Evolutionary conservation across 805 yeast species (phyloP), one percentile per base, ranked within the genome.

Genomic region (Blastobotrys chiropterorum): DNA sequence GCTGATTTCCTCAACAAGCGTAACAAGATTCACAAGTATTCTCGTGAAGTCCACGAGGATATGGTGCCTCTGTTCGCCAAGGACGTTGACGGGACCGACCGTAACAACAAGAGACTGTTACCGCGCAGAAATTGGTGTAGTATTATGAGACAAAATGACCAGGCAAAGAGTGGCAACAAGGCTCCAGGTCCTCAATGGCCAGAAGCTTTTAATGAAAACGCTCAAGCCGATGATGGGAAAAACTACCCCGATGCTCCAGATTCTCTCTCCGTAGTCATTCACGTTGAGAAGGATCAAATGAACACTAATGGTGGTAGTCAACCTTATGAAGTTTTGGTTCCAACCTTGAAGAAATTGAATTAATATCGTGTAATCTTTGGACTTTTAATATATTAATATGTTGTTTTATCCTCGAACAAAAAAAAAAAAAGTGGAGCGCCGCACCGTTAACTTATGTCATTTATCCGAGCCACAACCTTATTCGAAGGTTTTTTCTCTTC

Each of bases 301-400:
- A 74, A 79, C 53, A 56, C 69, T 0, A 65, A 71, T 2, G 80
- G 86, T 26, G 67, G 73, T 26, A 82, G 92, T 0, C 73, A 74
- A 21, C 83, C 74, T 39, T 90, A 88, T 67, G 85, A 84, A 60
- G 66, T 88, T 44, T 69, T 83, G 49, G 79, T 90, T 53, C 97
- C 97, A 21, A 15, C 47, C 38, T 19, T 44, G 34, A 26, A n/a
- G n/a, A n/a, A 26, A 26, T 26, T 26, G 34, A 26, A 26, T 26
- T 26, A 26, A 26, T 11, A 5, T 26, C 34, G 34, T 26, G 34
- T 26, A 26, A 26, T 26, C 11, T 26, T 26, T 26, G 34, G 34
- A 26, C 34, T 26, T 26, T 26, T 26, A 26, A 26, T 26, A 26
- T 26, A 26, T 26, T 26, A 26, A 26, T 26, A 6, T 6, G 5